Conservation (phyloP, 495 filamentous ascomycete genomes). For the Bathelium albidoporum region DNA sequence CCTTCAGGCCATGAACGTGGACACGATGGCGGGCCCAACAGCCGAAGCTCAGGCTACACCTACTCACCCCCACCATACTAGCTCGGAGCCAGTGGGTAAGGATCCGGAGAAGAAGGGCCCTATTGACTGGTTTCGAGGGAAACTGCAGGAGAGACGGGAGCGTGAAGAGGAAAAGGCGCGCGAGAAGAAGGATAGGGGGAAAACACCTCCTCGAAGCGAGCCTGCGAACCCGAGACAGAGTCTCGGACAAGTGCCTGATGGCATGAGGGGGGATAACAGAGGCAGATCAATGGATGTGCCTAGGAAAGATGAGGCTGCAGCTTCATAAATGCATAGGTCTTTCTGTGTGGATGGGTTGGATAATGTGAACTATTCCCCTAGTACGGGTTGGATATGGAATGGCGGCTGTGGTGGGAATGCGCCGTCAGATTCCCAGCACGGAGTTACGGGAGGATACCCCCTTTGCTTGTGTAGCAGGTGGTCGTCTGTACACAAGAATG, state of each 20-base stretch:
- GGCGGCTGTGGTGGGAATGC: background rate
- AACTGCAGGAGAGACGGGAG: slow-evolving; percentile 67
- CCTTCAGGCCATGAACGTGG: background rate
- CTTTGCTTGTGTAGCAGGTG: background rate
- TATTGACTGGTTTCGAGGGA: slow-evolving; percentile 74
- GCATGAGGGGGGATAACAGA: background rate
- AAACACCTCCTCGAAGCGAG: slow-evolving; percentile 2
- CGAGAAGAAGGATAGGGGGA: slow-evolving; percentile 25
- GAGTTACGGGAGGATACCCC: slow-evolving; percentile 5
- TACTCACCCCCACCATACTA: background rate
- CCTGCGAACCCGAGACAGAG: background rate
- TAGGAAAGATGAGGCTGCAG: background rate
- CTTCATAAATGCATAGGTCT: background rate
- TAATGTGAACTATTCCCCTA: too few relatives aligned
- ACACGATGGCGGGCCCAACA: background rate
- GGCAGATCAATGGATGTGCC: slow-evolving; percentile 24
- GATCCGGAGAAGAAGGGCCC: slow-evolving; percentile 58
- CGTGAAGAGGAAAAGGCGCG: slow-evolving; percentile 42
- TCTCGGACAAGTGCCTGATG: background rate
- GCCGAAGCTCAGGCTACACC: slow-evolving; percentile 6
- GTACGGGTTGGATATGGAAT: too few relatives aligned
- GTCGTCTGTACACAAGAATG: background rate
- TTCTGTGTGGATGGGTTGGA: background rate
- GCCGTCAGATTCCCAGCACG: background rate
- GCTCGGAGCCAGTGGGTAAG: slow-evolving; percentile 28